Evolutionary conservation across 75 land plant genomes (phyloP).

Genomic region (Pinus tabuliformis): DNA sequence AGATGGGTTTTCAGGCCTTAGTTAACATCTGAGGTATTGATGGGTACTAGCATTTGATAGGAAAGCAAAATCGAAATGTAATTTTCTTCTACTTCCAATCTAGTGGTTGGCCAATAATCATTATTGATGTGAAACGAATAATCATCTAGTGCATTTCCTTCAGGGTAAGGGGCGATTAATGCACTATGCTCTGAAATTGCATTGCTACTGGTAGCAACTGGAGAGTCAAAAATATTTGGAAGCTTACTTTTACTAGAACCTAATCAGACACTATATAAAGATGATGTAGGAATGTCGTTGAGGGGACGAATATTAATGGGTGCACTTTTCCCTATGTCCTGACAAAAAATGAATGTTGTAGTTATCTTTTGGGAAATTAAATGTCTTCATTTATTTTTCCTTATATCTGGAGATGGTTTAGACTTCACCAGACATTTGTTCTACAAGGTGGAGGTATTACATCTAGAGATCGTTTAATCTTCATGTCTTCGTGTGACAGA

Average conservation of each 20-base stretch:
- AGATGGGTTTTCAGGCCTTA: too few relatives aligned
- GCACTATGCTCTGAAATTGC: too few relatives aligned
- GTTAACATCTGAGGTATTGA: too few relatives aligned
- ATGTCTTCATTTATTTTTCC: too few relatives aligned
- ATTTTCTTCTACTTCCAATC: too few relatives aligned
- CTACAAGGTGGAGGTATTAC: conserved; percentile 4
- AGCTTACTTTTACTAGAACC: conserved; percentile 27
- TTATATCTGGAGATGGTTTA: conserved; percentile 23
- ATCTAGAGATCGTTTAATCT: conserved; percentile 16
- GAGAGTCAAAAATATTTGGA: background rate
- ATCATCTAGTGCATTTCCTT: too few relatives aligned
- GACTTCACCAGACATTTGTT: conserved; percentile 22
- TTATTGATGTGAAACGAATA: too few relatives aligned
- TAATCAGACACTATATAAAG: conserved; percentile 59
- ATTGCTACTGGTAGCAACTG: too few relatives aligned
- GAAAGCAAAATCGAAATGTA: too few relatives aligned
- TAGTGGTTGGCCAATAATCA: too few relatives aligned
- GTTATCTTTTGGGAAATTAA: background rate
- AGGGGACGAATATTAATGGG: conserved; percentile 41
- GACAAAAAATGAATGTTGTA: background rate
- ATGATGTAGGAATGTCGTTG: conserved; percentile 48
- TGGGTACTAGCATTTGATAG: too few relatives aligned
- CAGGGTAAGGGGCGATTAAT: too few relatives aligned
- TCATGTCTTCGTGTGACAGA: conserved; percentile 49
- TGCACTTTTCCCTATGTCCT: conserved; percentile 60